Percentiles rank a stretch among this genome's conserved stretches.
Conservation (phyloP, 2,329 filamentous ascomycete species). For the Fusarium citri region DNA sequence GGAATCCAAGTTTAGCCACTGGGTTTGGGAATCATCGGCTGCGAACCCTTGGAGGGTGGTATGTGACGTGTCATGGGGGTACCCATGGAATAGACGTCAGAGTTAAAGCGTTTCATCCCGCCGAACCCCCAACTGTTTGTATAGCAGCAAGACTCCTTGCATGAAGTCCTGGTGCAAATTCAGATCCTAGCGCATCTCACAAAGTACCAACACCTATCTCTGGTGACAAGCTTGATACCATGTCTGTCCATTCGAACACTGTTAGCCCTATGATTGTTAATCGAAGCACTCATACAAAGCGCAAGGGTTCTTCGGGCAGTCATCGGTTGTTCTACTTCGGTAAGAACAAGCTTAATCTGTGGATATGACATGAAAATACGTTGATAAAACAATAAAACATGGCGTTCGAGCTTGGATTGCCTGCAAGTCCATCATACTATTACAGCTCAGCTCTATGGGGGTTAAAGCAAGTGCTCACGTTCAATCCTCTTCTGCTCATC, state of each 20-base stretch:
- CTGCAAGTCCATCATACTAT: constrained; percentile 9
- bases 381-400: not conserved
- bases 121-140: constrained; percentile 40
- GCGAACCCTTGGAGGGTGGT: constrained; percentile 39
- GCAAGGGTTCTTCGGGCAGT: not conserved
- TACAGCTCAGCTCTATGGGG: constrained; percentile 21
- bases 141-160: constrained; percentile 40
- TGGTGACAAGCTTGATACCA: constrained; percentile 13
- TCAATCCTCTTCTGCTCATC: constrained; percentile 3
- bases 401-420: constrained; percentile 7
- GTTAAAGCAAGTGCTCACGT: constrained; percentile 27
- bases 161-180: constrained; percentile 31
- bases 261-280: constrained; percentile 29
- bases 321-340: not conserved
- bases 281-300: constrained; percentile 13
- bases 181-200: constrained; percentile 36
- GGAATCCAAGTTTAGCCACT: constrained; percentile 18
- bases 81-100: constrained; percentile 37
- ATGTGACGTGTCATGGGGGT: constrained; percentile 47
- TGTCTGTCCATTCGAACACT: constrained; percentile 12
- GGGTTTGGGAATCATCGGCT: constrained; percentile 30
- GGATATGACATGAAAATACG: not conserved
- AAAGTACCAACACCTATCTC: constrained; percentile 6
- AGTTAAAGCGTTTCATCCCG: constrained; percentile 46
- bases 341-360: constrained; percentile 10